Percentiles rank a stretch among this genome's conserved stretches.
Evolutionary conservation across 2,329 filamentous ascomycete species (phyloP).

Genomic region (Colletotrichum musae): DNA sequence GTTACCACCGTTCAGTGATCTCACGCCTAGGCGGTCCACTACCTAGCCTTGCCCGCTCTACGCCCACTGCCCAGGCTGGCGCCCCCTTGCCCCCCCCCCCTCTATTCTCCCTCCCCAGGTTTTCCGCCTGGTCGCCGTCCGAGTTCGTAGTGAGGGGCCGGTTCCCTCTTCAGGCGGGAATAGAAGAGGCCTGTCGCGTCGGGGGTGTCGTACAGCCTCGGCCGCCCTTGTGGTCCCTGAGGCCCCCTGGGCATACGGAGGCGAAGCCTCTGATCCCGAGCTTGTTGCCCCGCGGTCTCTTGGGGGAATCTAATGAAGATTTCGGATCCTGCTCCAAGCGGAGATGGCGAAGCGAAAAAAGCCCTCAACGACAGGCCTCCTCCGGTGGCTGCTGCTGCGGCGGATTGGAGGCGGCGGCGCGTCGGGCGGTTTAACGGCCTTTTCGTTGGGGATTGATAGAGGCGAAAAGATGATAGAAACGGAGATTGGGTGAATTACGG

Average conservation of each 20-base stretch:
- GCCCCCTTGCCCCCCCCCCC: too few relatives aligned
- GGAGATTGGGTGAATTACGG: constrained; percentile 8
- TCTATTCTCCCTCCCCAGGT: constrained; percentile 6
- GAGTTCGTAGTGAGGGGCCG: neutral
- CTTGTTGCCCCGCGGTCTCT: constrained; percentile 20
- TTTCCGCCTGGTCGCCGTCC: constrained; percentile 6
- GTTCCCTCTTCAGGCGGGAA: constrained; percentile 9
- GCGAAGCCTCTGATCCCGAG: constrained; percentile 6
- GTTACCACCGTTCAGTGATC: neutral
- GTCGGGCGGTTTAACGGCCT: neutral
- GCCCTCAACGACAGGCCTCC: too few relatives aligned
- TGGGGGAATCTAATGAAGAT: neutral
- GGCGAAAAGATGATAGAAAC: neutral
- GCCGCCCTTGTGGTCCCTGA: neutral
- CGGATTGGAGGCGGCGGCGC: neutral
- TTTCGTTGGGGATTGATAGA: neutral
- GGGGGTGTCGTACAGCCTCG: neutral
- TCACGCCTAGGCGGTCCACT: too few relatives aligned
- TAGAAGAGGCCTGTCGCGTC: constrained; percentile 2
- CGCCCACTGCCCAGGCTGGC: too few relatives aligned
- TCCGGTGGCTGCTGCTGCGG: neutral
- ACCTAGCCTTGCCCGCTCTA: too few relatives aligned
- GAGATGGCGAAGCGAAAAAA: neutral
- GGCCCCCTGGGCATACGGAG: constrained; percentile 4
- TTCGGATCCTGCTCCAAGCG: neutral